These are phyloP conservation scores for Fistulifera pelliculosa DNA, from an alignment of 108 stramenopile species.

Conservation along the genomic window DNA sequence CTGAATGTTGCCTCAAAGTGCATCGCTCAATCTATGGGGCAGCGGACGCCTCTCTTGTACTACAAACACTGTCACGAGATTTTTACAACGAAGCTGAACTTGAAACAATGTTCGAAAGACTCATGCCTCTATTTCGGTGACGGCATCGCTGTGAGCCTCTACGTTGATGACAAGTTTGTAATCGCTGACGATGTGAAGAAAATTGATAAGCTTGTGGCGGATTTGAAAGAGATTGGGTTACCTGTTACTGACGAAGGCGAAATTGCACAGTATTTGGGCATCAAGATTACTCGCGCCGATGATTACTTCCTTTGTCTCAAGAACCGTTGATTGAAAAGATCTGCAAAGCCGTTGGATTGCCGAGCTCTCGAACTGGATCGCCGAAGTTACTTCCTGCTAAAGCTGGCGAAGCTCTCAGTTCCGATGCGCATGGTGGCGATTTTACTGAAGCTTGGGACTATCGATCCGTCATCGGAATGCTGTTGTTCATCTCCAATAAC, in stretches of 20 bases:
- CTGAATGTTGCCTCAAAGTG: not conserved
- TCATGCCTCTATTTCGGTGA: slow-evolving; percentile 28
- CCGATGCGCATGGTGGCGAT: not conserved
- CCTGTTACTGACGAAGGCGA: slow-evolving; percentile 11
- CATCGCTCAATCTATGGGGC: slow-evolving; percentile 7
- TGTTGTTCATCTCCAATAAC: slow-evolving; percentile 4
- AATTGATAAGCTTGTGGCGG: not conserved
- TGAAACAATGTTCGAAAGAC: slow-evolving; percentile 18
- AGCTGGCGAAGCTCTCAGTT: not conserved
- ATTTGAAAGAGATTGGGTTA: slow-evolving; percentile 3
- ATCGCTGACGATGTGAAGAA: not conserved
- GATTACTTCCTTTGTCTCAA: slow-evolving; percentile 21
- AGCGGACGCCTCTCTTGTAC: slow-evolving; percentile 17
- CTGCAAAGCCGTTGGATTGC: slow-evolving; percentile 31
- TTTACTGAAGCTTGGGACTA: not conserved
- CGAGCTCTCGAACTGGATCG: no score
- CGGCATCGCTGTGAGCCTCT: slow-evolving; percentile 17
- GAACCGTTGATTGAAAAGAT: slow-evolving; percentile 33
- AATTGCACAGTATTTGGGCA: slow-evolving; percentile 18
- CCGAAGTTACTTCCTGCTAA: no score
- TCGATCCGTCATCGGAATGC: slow-evolving; percentile 5
- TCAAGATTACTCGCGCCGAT: slow-evolving; percentile 9
- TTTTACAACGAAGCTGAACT: slow-evolving; percentile 4
- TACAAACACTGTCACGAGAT: slow-evolving; percentile 12
- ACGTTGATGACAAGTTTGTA: slow-evolving; percentile 27